Evolutionary conservation across 2,329 filamentous ascomycete genomes (phyloP).

Genomic region (Fusarium sp.): DNA sequence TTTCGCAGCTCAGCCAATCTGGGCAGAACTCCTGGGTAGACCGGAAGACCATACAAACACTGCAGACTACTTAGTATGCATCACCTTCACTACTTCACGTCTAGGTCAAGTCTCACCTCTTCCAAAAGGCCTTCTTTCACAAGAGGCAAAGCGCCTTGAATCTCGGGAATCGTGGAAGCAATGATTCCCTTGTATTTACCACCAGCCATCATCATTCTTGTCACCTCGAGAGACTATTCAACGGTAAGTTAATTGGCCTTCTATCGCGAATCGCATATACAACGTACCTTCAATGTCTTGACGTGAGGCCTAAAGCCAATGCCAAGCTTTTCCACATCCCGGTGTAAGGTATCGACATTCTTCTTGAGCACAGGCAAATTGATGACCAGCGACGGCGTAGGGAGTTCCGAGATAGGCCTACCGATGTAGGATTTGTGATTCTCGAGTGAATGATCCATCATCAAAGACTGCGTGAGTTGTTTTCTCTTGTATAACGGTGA

Average conservation of each 20-base stretch:
- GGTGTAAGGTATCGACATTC: conserved; percentile 56
- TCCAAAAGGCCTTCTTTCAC: conserved; percentile 58
- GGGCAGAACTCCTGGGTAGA: conserved; percentile 55
- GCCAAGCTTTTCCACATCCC: conserved; percentile 57
- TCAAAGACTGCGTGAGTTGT: background rate
- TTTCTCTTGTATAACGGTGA: background rate
- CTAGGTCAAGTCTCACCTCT: conserved; percentile 50
- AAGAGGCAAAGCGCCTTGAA: conserved; percentile 57
- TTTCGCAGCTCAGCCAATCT: conserved; percentile 51
- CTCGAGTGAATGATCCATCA: conserved; percentile 49
- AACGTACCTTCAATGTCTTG: conserved; percentile 61
- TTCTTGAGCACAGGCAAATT: conserved; percentile 56
- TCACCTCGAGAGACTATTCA: conserved; percentile 55
- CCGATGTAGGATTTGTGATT: conserved; percentile 57
- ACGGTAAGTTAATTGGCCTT: background rate
- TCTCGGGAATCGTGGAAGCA: conserved; percentile 59
- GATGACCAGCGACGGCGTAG: conserved; percentile 58
- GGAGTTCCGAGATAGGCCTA: conserved; percentile 53
- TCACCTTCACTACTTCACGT: background rate
- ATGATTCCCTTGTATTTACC: conserved; percentile 58
- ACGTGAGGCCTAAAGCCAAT: conserved; percentile 61
- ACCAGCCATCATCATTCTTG: conserved; percentile 59
- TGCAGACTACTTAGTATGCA: conserved; percentile 15
- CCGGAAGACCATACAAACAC: conserved; percentile 59
- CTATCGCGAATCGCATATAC: accelerated